Evolutionary conservation across 768 basidiomycete genomes (phyloP).

Genomic region (Phaffia tasmanica): DNA sequence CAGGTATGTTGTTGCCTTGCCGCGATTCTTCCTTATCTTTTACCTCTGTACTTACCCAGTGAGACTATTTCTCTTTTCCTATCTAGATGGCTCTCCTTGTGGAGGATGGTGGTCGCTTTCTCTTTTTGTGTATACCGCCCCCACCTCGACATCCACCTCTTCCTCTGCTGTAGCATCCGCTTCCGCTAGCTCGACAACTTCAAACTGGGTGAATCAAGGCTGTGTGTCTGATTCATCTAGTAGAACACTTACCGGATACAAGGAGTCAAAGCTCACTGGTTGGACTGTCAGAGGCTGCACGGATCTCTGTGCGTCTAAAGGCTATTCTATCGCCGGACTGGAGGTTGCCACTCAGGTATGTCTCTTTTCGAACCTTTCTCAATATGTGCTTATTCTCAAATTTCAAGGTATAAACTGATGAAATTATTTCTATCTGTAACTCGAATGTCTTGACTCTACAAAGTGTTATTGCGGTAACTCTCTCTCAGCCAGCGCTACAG

Average conservation of each 20-base stretch:
- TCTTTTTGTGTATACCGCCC: background rate
- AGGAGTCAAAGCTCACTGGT: conserved; percentile 4
- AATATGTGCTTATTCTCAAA: background rate
- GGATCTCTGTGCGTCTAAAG: conserved; percentile 11
- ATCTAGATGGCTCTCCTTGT: conserved; percentile 16
- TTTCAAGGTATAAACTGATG: too few relatives aligned
- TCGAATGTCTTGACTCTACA: too few relatives aligned
- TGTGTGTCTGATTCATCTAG: conserved; percentile 11
- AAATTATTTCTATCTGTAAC: too few relatives aligned
- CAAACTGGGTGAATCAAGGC: conserved; percentile 9
- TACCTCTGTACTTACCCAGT: background rate
- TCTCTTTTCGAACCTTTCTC: background rate
- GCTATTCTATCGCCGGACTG: conserved; percentile 24
- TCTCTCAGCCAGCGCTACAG: conserved; percentile 5
- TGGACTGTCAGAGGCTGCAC: conserved; percentile 14
- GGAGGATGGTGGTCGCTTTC: conserved; percentile 20
- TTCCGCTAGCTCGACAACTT: conserved; percentile 11
- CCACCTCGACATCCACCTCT: background rate
- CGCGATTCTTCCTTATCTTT: too few relatives aligned
- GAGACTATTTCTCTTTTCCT: background rate
- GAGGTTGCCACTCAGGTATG: conserved; percentile 16
- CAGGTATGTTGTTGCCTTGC: background rate
- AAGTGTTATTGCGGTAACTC: conserved; percentile 15
- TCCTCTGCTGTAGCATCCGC: background rate
- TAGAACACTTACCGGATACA: conserved; percentile 15